Conservation (phyloP, 306 rosid genomes). For the Quercus engelmannii region DNA sequence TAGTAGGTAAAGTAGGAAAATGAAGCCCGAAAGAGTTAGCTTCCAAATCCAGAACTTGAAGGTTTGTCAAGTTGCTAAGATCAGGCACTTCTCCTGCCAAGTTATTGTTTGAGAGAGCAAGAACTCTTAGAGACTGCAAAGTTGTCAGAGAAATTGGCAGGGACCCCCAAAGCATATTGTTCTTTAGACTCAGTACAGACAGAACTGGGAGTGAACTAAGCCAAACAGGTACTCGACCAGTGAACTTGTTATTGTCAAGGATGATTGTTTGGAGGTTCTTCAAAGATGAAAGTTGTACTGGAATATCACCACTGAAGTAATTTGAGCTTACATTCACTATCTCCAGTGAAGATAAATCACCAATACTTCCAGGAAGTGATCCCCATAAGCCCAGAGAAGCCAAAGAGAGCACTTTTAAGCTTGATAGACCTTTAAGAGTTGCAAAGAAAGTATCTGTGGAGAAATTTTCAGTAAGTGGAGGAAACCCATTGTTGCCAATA, state of each 20-base stretch:
- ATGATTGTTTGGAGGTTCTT: constrained; percentile 65
- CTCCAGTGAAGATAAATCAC: constrained; percentile 56
- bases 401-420: constrained; percentile 73
- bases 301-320: constrained; percentile 57
- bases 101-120: constrained; percentile 64
- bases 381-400: constrained; percentile 79
- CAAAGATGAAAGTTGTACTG: constrained; percentile 49
- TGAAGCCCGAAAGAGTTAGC: constrained; percentile 68
- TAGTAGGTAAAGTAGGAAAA: constrained; percentile 65
- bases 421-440: constrained; percentile 39
- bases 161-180: constrained; percentile 53
- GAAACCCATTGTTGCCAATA: constrained; percentile 40
- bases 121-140: constrained; percentile 52
- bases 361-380: constrained; percentile 51
- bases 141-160: constrained; percentile 54
- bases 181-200: constrained; percentile 67
- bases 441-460: constrained; percentile 51
- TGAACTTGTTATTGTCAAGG: constrained; percentile 66
- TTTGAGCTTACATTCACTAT: constrained; percentile 76
- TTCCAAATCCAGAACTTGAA: constrained; percentile 72
- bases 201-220: constrained; percentile 57
- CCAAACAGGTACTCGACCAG: constrained; percentile 56
- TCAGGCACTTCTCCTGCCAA: constrained; percentile 69
- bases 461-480: constrained; percentile 41
- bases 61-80: constrained; percentile 55